These are phyloP conservation scores for Gymnopus androsaceus DNA, from an alignment of 1,284 basidiomycete genomes.

Conservation along the genomic window DNA sequence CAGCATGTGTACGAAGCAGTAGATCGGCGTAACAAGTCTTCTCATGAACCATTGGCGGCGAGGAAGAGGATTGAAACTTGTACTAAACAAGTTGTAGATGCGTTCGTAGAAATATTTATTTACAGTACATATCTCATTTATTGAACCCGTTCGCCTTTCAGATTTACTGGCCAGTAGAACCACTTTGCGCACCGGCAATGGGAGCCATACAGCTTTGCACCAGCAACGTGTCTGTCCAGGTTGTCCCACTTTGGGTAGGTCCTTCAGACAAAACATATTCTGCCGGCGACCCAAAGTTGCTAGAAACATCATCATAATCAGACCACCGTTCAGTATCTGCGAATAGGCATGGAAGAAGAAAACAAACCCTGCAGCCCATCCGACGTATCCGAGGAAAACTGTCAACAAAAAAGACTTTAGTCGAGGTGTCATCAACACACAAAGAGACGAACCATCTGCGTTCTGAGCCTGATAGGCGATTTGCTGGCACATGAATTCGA, in stretches of 20 bases:
- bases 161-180: neutral
- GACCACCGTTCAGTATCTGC: too few species aligned
- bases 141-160: neutral
- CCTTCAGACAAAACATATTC: slow-evolving; percentile 35
- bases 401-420: neutral
- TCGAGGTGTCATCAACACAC: slow-evolving; percentile 4
- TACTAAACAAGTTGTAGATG: slow-evolving; percentile 33
- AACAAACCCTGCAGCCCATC: slow-evolving; percentile 38
- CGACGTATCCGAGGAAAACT: slow-evolving; percentile 25
- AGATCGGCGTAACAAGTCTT: slow-evolving; percentile 83
- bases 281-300: slow-evolving; percentile 31
- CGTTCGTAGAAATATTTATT: neutral
- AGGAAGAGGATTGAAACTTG: slow-evolving; percentile 72
- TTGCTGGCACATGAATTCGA: slow-evolving; percentile 48
- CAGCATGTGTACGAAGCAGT: too few species aligned
- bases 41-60: slow-evolving; percentile 89
- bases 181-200: slow-evolving; percentile 29
- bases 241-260: slow-evolving; percentile 36
- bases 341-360: too few species aligned
- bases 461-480: slow-evolving; percentile 53
- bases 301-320: too few species aligned
- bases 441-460: slow-evolving; percentile 42
- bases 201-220: slow-evolving; percentile 45
- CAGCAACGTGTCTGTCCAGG: slow-evolving; percentile 44
- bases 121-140: neutral